Evolutionary conservation across 495 filamentous ascomycete genomes (phyloP), one percentile per base, ranked within the genome.

Genomic region (Aspergillus heteromorphus): DNA sequence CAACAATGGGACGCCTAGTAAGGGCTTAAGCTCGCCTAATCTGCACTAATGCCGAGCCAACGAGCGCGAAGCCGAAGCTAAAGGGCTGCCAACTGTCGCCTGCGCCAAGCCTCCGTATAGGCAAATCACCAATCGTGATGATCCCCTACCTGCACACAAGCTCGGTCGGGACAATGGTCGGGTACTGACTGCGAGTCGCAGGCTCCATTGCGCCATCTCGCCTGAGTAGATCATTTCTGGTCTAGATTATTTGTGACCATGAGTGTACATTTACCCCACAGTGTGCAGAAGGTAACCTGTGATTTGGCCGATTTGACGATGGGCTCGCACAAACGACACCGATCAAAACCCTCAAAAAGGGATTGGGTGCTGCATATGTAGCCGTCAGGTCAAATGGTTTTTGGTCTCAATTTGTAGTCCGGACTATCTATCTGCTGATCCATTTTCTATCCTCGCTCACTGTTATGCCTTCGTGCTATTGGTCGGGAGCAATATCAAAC

Each of bases 41-140:
- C 13, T 47, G 43, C 43, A 47, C 43, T 47, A 47, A 47, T 47
- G 43, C 43, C 43, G 43, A 47, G 43, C 43, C 43, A 47, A 47
- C 43, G 27, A 47, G 43, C 23, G 25, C 43, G 43, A 27, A 27
- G 43, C 43, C 43, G 43, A 47, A 47, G 43, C 43, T 47, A 47
- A 47, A 20, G 43, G 11, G 27, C 43, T 47, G 43, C 43, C 43
- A 47, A 47, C 43, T 47, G 43, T 47, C 27, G 16, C 11, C 43
- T 29, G 43, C 43, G 43, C 43, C 43, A 47, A 47, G 43, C 2
- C 43, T 47, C 21, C 20, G 43, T 47, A 25, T 27, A 47, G 43
- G 43, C 21, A 47, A 16, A 13, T 47, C 43, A 27, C 21, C 43
- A 27, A 27, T 27, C 23, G 23, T 27, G 23, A 3, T 27, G 23